These are phyloP conservation scores for Saprolegnia parasitica DNA, from an alignment of 352 stramenopile genomes.

Conservation along the genomic window DNA sequence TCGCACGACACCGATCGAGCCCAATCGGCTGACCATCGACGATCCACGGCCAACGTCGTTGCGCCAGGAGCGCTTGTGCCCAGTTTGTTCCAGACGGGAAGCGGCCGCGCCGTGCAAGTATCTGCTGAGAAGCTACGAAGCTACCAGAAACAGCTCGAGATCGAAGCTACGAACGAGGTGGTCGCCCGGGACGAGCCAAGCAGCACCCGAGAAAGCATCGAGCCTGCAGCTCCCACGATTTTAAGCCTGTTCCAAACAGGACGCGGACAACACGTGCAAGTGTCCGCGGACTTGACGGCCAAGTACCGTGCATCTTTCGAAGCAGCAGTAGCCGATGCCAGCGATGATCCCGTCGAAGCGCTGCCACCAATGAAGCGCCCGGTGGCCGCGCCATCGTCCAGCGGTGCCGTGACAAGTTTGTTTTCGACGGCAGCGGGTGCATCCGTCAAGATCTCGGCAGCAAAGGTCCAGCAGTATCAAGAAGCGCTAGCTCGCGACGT, in stretches of 20 bases:
- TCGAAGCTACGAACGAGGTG: not conserved
- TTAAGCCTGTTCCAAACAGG: slow-evolving; percentile 8
- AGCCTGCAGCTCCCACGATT: not conserved
- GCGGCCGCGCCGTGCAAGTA: slow-evolving; percentile 6
- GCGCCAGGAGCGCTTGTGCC: not conserved
- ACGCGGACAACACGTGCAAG: not conserved
- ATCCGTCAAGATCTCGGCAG: not conserved
- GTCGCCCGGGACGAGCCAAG: too few species aligned
- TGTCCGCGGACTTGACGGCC: not conserved
- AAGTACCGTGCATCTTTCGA: not conserved
- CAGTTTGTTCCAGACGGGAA: slow-evolving; percentile 17
- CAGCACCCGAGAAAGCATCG: not conserved
- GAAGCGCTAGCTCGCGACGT: not conserved
- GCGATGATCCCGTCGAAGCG: not conserved
- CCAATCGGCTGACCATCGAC: too few species aligned
- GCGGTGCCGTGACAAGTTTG: not conserved
- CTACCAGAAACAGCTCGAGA: not conserved
- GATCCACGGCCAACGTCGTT: too few species aligned
- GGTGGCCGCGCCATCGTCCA: not conserved
- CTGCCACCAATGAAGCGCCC: not conserved
- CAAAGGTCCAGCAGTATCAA: not conserved
- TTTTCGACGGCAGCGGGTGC: not conserved
- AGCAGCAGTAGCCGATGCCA: not conserved
- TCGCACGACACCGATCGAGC: too few species aligned
- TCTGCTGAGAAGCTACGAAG: not conserved